Evolutionary conservation across 2,329 filamentous ascomycete species (phyloP).

Genomic region (Myriosclerotinia duriaeana): DNA sequence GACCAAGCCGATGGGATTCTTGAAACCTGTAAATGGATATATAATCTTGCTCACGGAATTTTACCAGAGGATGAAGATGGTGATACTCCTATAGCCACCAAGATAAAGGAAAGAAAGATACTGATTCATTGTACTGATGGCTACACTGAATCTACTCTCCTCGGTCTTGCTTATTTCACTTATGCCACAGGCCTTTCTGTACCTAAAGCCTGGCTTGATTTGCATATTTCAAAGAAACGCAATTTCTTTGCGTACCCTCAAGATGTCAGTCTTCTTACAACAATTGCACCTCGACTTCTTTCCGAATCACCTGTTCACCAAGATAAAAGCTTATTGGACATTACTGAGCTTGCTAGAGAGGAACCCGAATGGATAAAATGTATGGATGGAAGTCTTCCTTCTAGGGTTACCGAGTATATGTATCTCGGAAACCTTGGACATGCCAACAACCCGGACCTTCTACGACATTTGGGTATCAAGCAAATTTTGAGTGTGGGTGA

Average conservation of each 20-base stretch:
- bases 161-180: conserved; percentile 89
- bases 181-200: conserved; percentile 81
- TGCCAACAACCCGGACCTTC: conserved; percentile 86
- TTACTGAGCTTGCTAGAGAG: conserved; percentile 52
- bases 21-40: conserved; percentile 87
- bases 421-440: conserved; percentile 92
- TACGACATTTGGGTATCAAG: conserved; percentile 76
- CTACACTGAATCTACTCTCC: conserved; percentile 89
- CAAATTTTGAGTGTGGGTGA: conserved; percentile 93
- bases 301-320: conserved; percentile 60
- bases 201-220: conserved; percentile 80
- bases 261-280: conserved; percentile 78
- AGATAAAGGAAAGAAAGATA: conserved; percentile 56
- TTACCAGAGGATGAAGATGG: conserved; percentile 47
- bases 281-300: conserved; percentile 73
- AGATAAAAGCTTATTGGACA: conserved; percentile 53
- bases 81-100: conserved; percentile 53
- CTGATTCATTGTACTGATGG: conserved; percentile 93
- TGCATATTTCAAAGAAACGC: conserved; percentile 77
- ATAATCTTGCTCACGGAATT: conserved; percentile 54
- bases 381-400: conserved; percentile 88
- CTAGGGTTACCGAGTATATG: conserved; percentile 86
- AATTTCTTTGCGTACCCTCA: conserved; percentile 97
- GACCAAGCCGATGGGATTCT: conserved; percentile 80
- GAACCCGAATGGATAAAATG: conserved; percentile 79